Base-by-base conservation (phyloP, 495 filamentous ascomycete genomes). In the Neurospora sp. region DNA sequence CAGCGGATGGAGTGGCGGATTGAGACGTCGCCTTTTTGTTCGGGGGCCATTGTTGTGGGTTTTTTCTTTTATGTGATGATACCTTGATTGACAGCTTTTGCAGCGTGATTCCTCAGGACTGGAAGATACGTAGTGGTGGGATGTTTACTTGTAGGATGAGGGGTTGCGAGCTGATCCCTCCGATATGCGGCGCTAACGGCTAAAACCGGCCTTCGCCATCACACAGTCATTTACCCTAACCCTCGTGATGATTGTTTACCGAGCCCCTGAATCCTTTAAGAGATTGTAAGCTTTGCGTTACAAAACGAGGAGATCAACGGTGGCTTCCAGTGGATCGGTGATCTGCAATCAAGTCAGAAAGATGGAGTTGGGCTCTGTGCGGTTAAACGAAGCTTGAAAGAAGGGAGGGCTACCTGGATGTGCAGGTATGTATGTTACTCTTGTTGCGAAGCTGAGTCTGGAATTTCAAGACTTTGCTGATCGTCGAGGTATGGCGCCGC, bases 1-100 rank as follows among this genome's bases (percentile, higher is more conserved):
- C 84, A 86, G 41, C 82, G 80, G 71, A 86, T 82, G 41, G 73
- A 80, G 22, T 81, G 72, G 9, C 84, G 79, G 61, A 80, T 73
- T 0, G 84, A 86, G n/a, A 86, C 78, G 69, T 80, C 79, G 8
- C 69, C 72, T 65, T 65, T 1, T 1, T 2, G 53, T 16, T 65
- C 53, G 5, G 53, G 1, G 2, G 53, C 53, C 53, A 65, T 65
- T 6, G 14, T 35, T 9, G 53, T 35, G 27, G 6, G 8, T 5
- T 27, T 35, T 27, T 35, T 0, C 12, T 65, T 35, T 18, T 53
- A 3, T 53, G 20, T 12, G 46, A 27, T 53, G 10, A 22, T 5
- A 5, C 22, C 10, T 10, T 4, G 8, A 53, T 27, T 14, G 20
- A 27, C 4, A 27, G 20, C 11, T 20, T 11, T 22, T 12, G 46